Base-by-base conservation (phyloP, 164 flowering plant genomes). In the Umbellularia californica region DNA sequence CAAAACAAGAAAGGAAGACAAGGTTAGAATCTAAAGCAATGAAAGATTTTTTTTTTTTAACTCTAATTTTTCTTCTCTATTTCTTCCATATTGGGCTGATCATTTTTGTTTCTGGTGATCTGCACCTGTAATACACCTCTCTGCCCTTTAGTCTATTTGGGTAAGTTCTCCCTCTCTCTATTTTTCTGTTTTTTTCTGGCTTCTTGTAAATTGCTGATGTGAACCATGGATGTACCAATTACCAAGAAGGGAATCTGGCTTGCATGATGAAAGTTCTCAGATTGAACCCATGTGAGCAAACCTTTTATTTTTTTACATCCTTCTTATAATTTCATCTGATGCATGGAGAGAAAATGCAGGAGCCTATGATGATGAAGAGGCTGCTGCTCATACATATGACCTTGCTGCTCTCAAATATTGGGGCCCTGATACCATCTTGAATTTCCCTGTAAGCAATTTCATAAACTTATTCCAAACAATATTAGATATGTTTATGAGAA, bases 321-420 rank as follows among this genome's bases (percentile, higher is more conserved):
- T 55, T 55, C 60, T 19, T 20, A 14, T 15, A 41, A 17, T 70
- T 22, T 20, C 27, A 64, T 58, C 19, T 30, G 24, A 60, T 47
- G 50, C 35, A 72, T 76, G 66, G 27, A 11, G 28, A 27, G 60
- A 7, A 60, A 62, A 75, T 76, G 71, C 69, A 95, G 99, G 99
- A 13, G 99, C 99, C 2, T 93, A 93, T 76, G 97, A 92, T 65
- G 85, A 83, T 70, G 99, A 95, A 74, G 97, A 90, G 65, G 92
- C 90, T 50, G 99, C 99, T 9, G 99, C 98, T 75, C 93, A 81
- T 23, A 90, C 98, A 35, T 95, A 93, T 67, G 99, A 93, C 80
- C 90, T 92, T 27, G 99, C 99, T 58, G 98, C 99, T 3, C 89
- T 95, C 17, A 95, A 95, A 79, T 93, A 89, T 72, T 95, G 99